These are phyloP conservation scores for Agaricus blazei DNA, from an alignment of 768 basidiomycete species.

Conservation along the genomic window DNA sequence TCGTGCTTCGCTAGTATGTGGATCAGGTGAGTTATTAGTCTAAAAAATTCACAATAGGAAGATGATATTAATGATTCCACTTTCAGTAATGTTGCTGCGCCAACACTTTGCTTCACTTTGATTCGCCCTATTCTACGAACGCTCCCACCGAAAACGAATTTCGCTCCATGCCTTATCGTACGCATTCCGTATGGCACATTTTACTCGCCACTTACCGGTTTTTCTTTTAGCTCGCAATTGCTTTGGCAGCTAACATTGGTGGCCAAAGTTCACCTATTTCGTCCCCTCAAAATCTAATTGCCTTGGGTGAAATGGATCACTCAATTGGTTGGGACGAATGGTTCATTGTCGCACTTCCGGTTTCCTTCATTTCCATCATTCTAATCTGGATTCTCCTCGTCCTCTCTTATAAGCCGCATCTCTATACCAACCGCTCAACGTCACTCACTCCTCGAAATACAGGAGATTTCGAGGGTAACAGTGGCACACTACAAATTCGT, in stretches of 20 bases:
- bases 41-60: not conserved
- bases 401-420: slow-evolving; percentile 71
- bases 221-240: slow-evolving; percentile 75
- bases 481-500: slow-evolving; percentile 70
- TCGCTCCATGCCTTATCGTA: slow-evolving; percentile 89
- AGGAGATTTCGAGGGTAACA: slow-evolving; percentile 43
- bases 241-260: slow-evolving; percentile 96
- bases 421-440: slow-evolving; percentile 33
- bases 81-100: slow-evolving; percentile 90
- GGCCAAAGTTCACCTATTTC: slow-evolving; percentile 97
- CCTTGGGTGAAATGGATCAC: slow-evolving; percentile 81
- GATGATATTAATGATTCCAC: slow-evolving; percentile 9
- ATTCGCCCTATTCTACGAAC: slow-evolving; percentile 96
- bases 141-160: slow-evolving; percentile 79
- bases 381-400: slow-evolving; percentile 91
- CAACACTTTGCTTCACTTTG: slow-evolving; percentile 93
- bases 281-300: slow-evolving; percentile 96
- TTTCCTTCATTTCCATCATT: slow-evolving; percentile 79
- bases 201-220: not conserved
- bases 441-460: too few relatives aligned
- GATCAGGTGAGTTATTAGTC: slow-evolving; percentile 64
- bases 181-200: slow-evolving; percentile 23
- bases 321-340: slow-evolving; percentile 84
- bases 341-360: slow-evolving; percentile 93
- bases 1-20: slow-evolving; percentile 99